A percentile compares a stretch with the other conserved stretches of the same genome.
These are phyloP conservation scores for Pichia kudriavzevii DNA, from an alignment of 1,139 yeast genomes.

Conservation along the genomic window DNA sequence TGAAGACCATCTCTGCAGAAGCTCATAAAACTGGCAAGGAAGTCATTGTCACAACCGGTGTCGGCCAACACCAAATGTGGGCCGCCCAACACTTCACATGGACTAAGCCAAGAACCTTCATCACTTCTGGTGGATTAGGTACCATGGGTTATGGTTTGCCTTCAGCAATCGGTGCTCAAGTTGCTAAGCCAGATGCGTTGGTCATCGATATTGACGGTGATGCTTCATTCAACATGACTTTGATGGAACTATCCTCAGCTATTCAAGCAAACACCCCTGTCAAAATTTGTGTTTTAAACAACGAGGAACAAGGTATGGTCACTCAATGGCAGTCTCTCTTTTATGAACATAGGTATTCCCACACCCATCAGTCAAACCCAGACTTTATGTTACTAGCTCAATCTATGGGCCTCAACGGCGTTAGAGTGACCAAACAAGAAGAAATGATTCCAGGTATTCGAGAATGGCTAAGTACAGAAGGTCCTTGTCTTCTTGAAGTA, in stretches of 20 bases:
- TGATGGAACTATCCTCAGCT: constrained; percentile 87
- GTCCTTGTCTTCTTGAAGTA: constrained; percentile 89
- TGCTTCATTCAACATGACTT: constrained; percentile 96
- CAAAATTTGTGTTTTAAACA: constrained; percentile 80
- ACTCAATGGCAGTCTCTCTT: constrained; percentile 98
- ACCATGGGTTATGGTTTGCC: constrained; percentile 98
- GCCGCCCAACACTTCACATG: constrained; percentile 96
- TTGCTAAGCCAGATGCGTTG: constrained; percentile 88
- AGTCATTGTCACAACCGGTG: constrained; percentile 92
- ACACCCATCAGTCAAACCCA: constrained; percentile 93
- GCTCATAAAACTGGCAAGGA: constrained; percentile 60
- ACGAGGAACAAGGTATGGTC: constrained; percentile 99
- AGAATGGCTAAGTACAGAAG: constrained; percentile 65
- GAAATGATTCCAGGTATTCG: constrained; percentile 57
- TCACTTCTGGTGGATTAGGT: constrained; percentile 97
- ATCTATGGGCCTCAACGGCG: constrained; percentile 85
- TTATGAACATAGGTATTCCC: constrained; percentile 93
- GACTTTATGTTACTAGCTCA: constrained; percentile 89
- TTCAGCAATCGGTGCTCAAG: constrained; percentile 97
- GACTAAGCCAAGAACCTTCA: constrained; percentile 84
- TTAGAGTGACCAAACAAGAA: constrained; percentile 61
- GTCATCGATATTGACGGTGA: constrained; percentile 98
- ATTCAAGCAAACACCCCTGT: constrained; percentile 90
- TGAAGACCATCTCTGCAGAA: constrained; percentile 69
- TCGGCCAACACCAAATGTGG: constrained; percentile 99